Evolutionary conservation across 2,329 filamentous ascomycete genomes (phyloP), one percentile per base, ranked within the genome.

Genomic region (Trichoderma simmonsii): DNA sequence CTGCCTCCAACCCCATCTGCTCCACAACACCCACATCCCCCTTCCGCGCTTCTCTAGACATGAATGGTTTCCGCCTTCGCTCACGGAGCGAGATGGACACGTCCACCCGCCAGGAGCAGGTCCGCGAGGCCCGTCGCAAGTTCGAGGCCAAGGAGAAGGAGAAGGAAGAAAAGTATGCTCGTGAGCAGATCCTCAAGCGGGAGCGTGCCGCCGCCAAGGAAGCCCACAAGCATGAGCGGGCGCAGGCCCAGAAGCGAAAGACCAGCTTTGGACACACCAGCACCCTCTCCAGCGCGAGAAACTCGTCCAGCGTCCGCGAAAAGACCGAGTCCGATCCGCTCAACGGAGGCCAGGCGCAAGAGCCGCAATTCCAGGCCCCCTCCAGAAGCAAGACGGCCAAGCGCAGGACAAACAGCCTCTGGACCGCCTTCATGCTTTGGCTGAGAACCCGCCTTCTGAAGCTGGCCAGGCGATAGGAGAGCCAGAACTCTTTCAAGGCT

Each of bases 361-460:
- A 83, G 3, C 82, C 85, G 21, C 80, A 80, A 15, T 86, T 87
- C 71, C 80, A 84, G 71, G 80, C 80, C 48, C 82, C 81, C 5
- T 79, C 81, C 48, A 82, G 86, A 71, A 81, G 80, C 72, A 84
- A 81, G 76, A 83, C 83, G 8, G 84, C 87, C 71, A 91, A 90
- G 82, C 85, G 84, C 75, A 89, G 87, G 81, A 91, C 89, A 1
- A 87, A 88, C 73, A 84, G 86, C 73, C 85, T 88, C 51, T 91
- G 89, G 89, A 89, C 87, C 8, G 85, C 85, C 26, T 90, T 91
- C 75, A 83, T 91, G 65, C 83, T 91, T 70, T 91, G 89, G 89
- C 78, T 91, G 30, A 83, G 89, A 73, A 91, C 89, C n/a, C 79
- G 82, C 70, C 76, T 84, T 71, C 78, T 84, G 72, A 83, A 82